phyloP scores from a whole-genome alignment of 225 moss, liverwort and hornwort genomes.

The Ulota crispa region DNA sequence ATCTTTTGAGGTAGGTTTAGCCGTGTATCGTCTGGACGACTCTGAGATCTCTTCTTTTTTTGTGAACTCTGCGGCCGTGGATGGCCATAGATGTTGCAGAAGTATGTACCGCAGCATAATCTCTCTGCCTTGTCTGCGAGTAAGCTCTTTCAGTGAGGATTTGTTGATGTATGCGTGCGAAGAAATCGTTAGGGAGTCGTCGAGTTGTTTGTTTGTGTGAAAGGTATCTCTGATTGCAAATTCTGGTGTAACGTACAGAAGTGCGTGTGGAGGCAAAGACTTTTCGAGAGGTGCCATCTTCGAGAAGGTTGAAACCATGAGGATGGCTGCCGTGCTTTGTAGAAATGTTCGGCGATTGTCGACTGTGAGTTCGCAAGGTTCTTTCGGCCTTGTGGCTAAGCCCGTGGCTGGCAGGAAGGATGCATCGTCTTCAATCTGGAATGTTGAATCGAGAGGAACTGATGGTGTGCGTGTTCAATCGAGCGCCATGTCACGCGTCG shows the following conservation, averaged over 20 bases:
- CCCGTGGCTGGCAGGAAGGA: constrained; percentile 16
- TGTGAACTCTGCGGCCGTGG: not conserved
- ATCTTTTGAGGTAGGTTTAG: not conserved
- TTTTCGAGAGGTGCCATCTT: not conserved
- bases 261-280: not conserved
- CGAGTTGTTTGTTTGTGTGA: not conserved
- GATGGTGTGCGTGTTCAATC: constrained; percentile 13
- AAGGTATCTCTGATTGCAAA: not conserved
- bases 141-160: not conserved
- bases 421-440: not conserved
- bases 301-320: constrained; percentile 16
- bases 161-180: not conserved
- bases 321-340: constrained; percentile 21
- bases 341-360: constrained; percentile 37
- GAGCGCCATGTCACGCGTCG: constrained; percentile 19
- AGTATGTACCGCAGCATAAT: not conserved
- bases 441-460: constrained; percentile 19
- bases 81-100: not conserved
- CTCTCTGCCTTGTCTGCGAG: not conserved
- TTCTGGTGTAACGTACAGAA: constrained; percentile 28
- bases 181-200: not conserved
- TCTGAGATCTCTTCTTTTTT: not conserved
- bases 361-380: constrained; percentile 20
- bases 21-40: not conserved
- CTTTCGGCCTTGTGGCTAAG: not conserved